phyloP scores from a whole-genome alignment of 75 land plant species.

The Adiantum capillusveneris region DNA sequence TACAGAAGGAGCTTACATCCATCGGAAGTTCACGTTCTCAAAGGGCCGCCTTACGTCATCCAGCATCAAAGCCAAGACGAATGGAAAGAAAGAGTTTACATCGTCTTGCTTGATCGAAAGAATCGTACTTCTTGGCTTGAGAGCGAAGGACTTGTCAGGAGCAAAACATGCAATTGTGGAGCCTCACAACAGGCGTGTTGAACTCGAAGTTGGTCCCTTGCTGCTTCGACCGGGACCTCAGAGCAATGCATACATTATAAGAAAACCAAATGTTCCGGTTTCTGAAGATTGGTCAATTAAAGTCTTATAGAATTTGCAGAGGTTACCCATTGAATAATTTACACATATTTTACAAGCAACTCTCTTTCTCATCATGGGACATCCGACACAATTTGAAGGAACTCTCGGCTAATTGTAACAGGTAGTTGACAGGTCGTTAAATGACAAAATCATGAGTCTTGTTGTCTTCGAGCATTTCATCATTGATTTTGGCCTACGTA shows the following conservation, averaged over 20 bases:
- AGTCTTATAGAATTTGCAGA: no score
- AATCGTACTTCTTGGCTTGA: conserved; percentile 63
- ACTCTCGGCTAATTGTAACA: no score
- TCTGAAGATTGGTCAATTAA: conserved; percentile 85
- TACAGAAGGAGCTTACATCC: conserved; percentile 72
- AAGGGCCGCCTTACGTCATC: conserved; percentile 59
- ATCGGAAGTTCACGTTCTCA: conserved; percentile 74
- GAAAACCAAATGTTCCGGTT: conserved; percentile 73
- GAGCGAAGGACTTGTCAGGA: conserved; percentile 27
- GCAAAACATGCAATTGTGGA: conserved; percentile 58
- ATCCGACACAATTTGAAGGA: no score
- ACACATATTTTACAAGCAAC: no score
- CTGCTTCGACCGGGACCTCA: conserved; percentile 33
- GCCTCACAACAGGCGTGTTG: conserved; percentile 39
- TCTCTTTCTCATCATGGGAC: no score
- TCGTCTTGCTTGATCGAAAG: conserved; percentile 67
- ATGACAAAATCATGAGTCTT: no score
- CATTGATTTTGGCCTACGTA: no score
- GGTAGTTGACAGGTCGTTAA: no score
- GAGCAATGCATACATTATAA: conserved; percentile 39
- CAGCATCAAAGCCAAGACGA: conserved; percentile 20
- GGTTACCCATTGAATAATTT: no score
- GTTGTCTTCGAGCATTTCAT: no score
- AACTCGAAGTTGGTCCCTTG: conserved; percentile 69
- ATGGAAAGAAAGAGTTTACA: conserved; percentile 31